phyloP scores from a whole-genome alignment of 2,329 filamentous ascomycete species.

The Mycosphaerella arachidis region DNA sequence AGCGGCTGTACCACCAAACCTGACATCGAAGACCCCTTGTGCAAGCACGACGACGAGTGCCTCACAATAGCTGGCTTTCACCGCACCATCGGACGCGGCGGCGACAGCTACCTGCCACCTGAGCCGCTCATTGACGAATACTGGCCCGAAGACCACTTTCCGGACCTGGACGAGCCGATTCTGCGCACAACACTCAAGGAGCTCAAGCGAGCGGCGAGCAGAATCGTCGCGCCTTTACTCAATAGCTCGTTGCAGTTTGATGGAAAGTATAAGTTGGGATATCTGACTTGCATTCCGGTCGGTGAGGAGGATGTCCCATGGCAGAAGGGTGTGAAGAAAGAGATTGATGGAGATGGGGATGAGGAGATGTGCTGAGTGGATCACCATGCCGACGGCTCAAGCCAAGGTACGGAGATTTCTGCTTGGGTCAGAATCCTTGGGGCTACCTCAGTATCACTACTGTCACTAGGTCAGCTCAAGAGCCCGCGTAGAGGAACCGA shows the following conservation, averaged over 20 bases:
- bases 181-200: background rate
- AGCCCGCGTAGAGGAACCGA: no score
- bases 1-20: background rate
- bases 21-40: constrained; percentile 7
- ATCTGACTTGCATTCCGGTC: constrained; percentile 35
- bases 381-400: no score
- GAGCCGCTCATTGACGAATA: constrained; percentile 7
- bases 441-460: no score
- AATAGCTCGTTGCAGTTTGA: background rate
- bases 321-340: constrained; percentile 13
- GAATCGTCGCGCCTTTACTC: background rate
- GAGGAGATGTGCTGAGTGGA: background rate
- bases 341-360: background rate
- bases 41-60: constrained; percentile 14
- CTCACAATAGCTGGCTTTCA: constrained; percentile 27
- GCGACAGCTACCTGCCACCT: constrained; percentile 31
- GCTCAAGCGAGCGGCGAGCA: background rate
- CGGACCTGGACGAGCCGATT: background rate
- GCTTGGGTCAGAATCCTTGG: no score
- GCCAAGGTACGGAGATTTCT: no score
- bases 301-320: constrained; percentile 30
- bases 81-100: constrained; percentile 27
- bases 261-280: constrained; percentile 24
- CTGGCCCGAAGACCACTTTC: background rate
- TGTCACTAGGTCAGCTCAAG: no score